A percentile compares a stretch with the other conserved stretches of the same genome.
phyloP scores from a whole-genome alignment of 768 basidiomycete species.

The Trametes villosa region DNA sequence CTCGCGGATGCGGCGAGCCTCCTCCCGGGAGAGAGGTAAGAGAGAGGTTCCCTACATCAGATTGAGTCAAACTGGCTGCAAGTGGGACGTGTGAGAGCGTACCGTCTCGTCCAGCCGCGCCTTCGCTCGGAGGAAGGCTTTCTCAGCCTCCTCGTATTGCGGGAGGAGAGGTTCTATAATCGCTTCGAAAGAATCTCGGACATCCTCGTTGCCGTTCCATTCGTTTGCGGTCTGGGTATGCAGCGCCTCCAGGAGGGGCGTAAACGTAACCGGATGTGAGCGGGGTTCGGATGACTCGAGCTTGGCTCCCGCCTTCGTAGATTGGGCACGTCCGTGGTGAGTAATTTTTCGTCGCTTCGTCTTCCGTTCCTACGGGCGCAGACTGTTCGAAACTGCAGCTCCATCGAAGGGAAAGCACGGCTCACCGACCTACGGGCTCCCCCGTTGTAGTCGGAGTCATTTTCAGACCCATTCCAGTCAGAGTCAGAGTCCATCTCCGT shows the following conservation, averaged over 20 bases:
- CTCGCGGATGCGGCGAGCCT: not conserved
- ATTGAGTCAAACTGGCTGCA: not conserved
- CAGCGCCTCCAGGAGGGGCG: constrained; percentile 10
- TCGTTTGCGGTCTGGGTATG: not conserved
- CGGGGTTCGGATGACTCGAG: not conserved
- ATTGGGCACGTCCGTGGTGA: not conserved
- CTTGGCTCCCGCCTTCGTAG: not conserved
- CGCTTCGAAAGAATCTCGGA: constrained; percentile 38
- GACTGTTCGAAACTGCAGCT: not conserved
- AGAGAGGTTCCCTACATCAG: not conserved
- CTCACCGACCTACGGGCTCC: not conserved
- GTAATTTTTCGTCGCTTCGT: constrained; percentile 15
- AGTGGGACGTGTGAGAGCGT: constrained; percentile 2
- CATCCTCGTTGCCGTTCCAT: constrained; percentile 3
- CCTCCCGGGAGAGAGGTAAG: not conserved
- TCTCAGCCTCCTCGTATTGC: constrained; percentile 40
- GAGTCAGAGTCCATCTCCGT: constrained; percentile 4
- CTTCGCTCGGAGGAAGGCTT: constrained; percentile 27
- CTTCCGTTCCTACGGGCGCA: not conserved
- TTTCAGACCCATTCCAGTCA: constrained; percentile 16
- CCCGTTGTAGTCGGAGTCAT: not conserved
- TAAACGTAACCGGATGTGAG: not conserved
- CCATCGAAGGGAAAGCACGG: too few species aligned
- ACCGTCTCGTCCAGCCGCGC: constrained; percentile 30
- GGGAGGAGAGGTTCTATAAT: constrained; percentile 38